Conservation (phyloP, 2,329 filamentous ascomycete genomes). For the Colletotrichum abscissum region DNA sequence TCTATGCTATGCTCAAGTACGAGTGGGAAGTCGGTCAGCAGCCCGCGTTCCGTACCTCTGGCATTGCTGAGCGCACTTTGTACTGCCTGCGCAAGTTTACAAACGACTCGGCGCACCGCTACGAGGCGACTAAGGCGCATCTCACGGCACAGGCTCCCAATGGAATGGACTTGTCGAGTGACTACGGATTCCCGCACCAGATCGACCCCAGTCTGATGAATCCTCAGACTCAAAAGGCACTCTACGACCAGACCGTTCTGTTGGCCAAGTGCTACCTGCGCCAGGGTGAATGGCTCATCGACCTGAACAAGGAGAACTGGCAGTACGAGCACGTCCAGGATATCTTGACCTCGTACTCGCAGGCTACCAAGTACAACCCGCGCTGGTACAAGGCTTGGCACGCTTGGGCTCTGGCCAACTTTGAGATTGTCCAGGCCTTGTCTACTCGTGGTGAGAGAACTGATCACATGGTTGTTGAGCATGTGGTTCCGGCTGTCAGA, state of each 20-base stretch:
- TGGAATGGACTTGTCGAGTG: conserved; percentile 56
- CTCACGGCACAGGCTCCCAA: conserved; percentile 58
- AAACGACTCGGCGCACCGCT: conserved; percentile 65
- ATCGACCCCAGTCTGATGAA: conserved; percentile 58
- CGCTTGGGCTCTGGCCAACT: conserved; percentile 97
- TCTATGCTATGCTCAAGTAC: conserved; percentile 97
- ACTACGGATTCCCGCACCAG: conserved; percentile 63
- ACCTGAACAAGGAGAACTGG: conserved; percentile 89
- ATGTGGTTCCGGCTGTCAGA: conserved; percentile 93
- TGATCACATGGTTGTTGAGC: conserved; percentile 80
- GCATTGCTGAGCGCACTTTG: conserved; percentile 65
- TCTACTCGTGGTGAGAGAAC: conserved; percentile 65
- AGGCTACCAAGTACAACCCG: conserved; percentile 93
- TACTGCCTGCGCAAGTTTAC: conserved; percentile 72
- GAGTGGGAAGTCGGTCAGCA: conserved; percentile 89
- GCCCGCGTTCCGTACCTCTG: conserved; percentile 51
- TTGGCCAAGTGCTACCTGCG: conserved; percentile 96
- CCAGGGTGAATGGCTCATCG: conserved; percentile 95
- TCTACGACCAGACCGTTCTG: conserved; percentile 74
- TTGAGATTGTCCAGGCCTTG: conserved; percentile 92
- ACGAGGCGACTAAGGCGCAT: conserved; percentile 65
- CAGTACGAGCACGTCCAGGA: conserved; percentile 86
- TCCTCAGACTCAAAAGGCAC: conserved; percentile 61
- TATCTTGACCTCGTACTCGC: conserved; percentile 88
- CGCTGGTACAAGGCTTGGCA: conserved; percentile 99